Base-by-base conservation (phyloP, 768 basidiomycete genomes). In the Mycena capillaripes region DNA sequence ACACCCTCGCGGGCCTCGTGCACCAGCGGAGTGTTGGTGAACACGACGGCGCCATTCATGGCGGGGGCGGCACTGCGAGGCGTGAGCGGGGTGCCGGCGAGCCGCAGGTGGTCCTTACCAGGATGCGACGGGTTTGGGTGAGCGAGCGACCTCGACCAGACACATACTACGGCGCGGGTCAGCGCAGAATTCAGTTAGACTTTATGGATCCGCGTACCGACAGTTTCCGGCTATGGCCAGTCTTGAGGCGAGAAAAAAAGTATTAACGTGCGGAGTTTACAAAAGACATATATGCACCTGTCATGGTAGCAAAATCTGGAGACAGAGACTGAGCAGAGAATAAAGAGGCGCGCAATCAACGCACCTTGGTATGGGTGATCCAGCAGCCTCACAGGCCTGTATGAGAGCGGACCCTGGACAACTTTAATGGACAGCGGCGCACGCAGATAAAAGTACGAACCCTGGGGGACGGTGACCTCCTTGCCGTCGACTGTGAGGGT, bases 221-320 rank as follows among this genome's bases (percentile, higher is more conserved):
- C 97, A 98, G 81, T 99, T 98, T 61, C 97, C 97, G 76, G 97
- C 97, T 78, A 99, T 97, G 58, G 97, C 96, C 29, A 98, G 90
- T 77, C 97, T 94, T 61, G 44, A 2, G 21, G 29, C 0, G 17
- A 65, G 4, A 58, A 60, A 59, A 62, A 56, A 59, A 67, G 66
- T 32, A 60, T 67, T 36, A 65, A n/a, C 34, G 70, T 16, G 55
- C 57, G 29, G n/a, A 16, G 61, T 62, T 44, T 40, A 70, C 59
- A 23, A n/a, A 46, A 58, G 56, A 44, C n/a, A 6, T 4, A 64
- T 38, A 75, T 85, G 64, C 71, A 93, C 92, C 92, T 90, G 80
- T 97, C 95, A 87, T 96, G 94, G 80, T 95, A 94, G 76, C 92
- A 95, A 81, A 95, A 94, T 79, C 93, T 94, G 76, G 64, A 48